A percentile compares a stretch with the other conserved stretches of the same genome.
Conservation (phyloP, 768 basidiomycete genomes). For the Lentinula sp. region DNA sequence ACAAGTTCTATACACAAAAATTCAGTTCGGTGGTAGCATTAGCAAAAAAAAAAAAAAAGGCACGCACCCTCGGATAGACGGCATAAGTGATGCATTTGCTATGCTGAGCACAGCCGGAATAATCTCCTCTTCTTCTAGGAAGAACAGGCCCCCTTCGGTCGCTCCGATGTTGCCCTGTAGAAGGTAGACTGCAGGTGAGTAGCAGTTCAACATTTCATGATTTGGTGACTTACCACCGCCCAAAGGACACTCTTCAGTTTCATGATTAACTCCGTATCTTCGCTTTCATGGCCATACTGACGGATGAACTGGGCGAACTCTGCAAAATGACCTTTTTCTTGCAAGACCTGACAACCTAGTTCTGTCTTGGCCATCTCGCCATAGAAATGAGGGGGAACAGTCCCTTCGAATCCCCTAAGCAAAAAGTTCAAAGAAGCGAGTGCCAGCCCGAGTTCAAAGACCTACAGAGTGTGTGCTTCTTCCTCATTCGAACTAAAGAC, state of each 20-base stretch:
- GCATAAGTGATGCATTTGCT: constrained; percentile 81
- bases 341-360: constrained; percentile 85
- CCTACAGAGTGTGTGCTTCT: constrained; percentile 62
- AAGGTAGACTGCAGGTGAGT: constrained; percentile 1
- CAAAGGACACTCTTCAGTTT: constrained; percentile 94
- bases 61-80: constrained; percentile 90
- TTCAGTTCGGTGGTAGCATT: background rate
- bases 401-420: constrained; percentile 70
- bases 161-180: constrained; percentile 89
- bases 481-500: constrained; percentile 57
- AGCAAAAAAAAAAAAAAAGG: background rate
- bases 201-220: background rate
- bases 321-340: constrained; percentile 84
- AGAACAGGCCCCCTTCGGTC: constrained; percentile 84
- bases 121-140: constrained; percentile 93
- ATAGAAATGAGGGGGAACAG: constrained; percentile 93
- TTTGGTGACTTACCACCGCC: constrained; percentile 77
- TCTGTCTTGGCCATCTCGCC: constrained; percentile 97
- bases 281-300: constrained; percentile 77
- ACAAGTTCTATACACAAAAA: constrained; percentile 63
- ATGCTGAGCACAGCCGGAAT: constrained; percentile 88
- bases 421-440: background rate
- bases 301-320: constrained; percentile 91
- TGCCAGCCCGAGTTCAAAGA: constrained; percentile 3
- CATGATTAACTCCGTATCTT: constrained; percentile 77